A percentile compares a stretch with the other conserved stretches of the same genome.
Evolutionary conservation across 2,329 filamentous ascomycete species (phyloP).

Genomic region (Diplodia corticola): DNA sequence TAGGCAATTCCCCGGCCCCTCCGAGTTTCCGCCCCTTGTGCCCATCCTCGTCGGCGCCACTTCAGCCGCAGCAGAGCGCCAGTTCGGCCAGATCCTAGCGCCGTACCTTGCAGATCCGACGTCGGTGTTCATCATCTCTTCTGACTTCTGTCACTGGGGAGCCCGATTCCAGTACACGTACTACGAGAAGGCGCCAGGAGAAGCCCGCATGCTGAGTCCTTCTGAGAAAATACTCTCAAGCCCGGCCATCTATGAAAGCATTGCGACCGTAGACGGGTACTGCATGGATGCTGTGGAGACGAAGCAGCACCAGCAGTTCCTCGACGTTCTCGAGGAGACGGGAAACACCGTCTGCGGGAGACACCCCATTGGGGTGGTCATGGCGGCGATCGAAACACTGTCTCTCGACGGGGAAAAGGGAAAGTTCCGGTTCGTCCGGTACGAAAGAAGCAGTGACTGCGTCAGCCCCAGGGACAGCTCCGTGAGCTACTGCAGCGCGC

Average conservation of each 20-base stretch:
- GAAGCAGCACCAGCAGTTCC: slow-evolving; percentile 70
- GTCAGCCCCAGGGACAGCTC: slow-evolving; percentile 70
- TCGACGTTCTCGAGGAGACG: slow-evolving; percentile 67
- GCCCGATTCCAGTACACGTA: slow-evolving; percentile 78
- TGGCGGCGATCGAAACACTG: slow-evolving; percentile 79
- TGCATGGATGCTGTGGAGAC: slow-evolving; percentile 84
- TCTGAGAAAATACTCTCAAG: slow-evolving; percentile 39
- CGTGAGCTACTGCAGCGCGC: slow-evolving; percentile 93
- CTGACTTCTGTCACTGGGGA: slow-evolving; percentile 98
- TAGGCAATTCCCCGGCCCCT: slow-evolving; percentile 41
- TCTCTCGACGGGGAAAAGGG: slow-evolving; percentile 44
- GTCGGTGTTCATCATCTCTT: slow-evolving; percentile 85
- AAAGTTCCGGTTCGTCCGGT: slow-evolving; percentile 77
- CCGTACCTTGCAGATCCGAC: slow-evolving; percentile 73
- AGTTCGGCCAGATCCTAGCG: slow-evolving; percentile 69
- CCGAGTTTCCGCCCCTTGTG: slow-evolving; percentile 70
- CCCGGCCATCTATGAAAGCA: slow-evolving; percentile 76
- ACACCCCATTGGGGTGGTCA: slow-evolving; percentile 89
- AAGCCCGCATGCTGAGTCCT: slow-evolving; percentile 33
- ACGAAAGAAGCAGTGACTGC: slow-evolving; percentile 81
- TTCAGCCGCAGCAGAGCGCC: slow-evolving; percentile 63
- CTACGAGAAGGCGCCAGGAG: slow-evolving; percentile 60
- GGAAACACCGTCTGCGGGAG: slow-evolving; percentile 91
- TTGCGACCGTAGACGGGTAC: slow-evolving; percentile 73
- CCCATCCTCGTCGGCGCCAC: slow-evolving; percentile 86